A percentile compares a stretch with the other conserved stretches of the same genome.
phyloP scores from a whole-genome alignment of 306 rosid genomes.

The Leucaena leucocephala region DNA sequence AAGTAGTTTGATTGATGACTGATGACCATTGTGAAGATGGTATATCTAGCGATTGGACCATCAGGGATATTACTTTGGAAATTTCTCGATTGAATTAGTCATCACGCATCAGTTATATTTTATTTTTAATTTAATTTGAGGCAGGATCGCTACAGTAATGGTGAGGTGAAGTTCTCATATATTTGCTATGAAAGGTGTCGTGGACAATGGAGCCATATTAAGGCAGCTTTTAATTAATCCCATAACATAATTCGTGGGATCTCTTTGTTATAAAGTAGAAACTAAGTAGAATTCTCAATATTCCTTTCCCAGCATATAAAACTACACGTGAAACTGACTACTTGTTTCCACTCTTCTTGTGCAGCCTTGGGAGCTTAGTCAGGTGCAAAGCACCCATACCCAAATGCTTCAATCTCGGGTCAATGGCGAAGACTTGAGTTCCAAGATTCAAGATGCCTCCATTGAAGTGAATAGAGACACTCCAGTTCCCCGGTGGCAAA shows the following conservation, averaged over 20 bases:
- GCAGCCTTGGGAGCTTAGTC: constrained; percentile 86
- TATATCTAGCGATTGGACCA: background rate
- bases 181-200: background rate
- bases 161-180: background rate
- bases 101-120: background rate
- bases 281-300: constrained; percentile 11
- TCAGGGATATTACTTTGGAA: background rate
- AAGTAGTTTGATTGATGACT: background rate
- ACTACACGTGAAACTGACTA: constrained; percentile 30
- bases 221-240: constrained; percentile 8
- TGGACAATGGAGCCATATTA: background rate
- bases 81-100: background rate
- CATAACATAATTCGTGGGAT: background rate
- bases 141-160: background rate
- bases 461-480: constrained; percentile 45
- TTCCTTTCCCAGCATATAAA: constrained; percentile 14
- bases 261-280: background rate
- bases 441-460: constrained; percentile 46
- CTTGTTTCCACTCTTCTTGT: constrained; percentile 38
- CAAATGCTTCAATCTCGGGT: constrained; percentile 50
- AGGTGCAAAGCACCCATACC: constrained; percentile 47
- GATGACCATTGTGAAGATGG: background rate
- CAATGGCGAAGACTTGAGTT: constrained; percentile 45
- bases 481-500: constrained; percentile 64
- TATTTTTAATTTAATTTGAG: background rate